Conservation (phyloP, 495 filamentous ascomycete genomes). For the Barbatosphaeria neglecta region DNA sequence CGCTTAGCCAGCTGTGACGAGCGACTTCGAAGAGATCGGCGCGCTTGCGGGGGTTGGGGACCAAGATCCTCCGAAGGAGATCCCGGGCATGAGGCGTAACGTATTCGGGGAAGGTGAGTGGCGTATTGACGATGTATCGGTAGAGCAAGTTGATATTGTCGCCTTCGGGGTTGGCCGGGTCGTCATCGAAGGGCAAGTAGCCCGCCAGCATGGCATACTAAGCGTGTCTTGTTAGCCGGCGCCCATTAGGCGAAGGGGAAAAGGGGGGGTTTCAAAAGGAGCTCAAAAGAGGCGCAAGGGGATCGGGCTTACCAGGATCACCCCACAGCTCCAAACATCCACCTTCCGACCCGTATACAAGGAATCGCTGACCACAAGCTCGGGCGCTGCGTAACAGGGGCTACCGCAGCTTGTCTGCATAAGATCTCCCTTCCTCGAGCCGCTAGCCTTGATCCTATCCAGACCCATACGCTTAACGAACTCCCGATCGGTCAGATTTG, state of each 20-base stretch:
- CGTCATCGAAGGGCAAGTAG: conserved; percentile 98
- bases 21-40: conserved; percentile 97
- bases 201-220: conserved; percentile 99
- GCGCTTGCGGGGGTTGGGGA: conserved; percentile 90
- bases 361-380: conserved; percentile 94
- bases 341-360: conserved; percentile 96
- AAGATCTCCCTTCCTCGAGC: conserved; percentile 55
- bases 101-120: conserved; percentile 97
- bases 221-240: conserved; percentile 3
- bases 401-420: conserved; percentile 80
- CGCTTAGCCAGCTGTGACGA: conserved; percentile 94
- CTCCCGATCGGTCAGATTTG: conserved; percentile 72
- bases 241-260: not conserved
- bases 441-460: conserved; percentile 48
- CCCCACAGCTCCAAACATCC: conserved; percentile 98
- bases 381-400: conserved; percentile 91
- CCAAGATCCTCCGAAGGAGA: conserved; percentile 80
- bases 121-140: conserved; percentile 97
- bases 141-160: conserved; percentile 99
- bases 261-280: too few species aligned
- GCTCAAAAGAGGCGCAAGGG: too few species aligned
- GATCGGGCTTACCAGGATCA: conserved; percentile 75
- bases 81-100: conserved; percentile 95
- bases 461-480: conserved; percentile 69
- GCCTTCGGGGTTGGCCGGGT: conserved; percentile 95